Base-by-base conservation (phyloP, 2,329 filamentous ascomycete genomes). In the Hypomyces perniciosus region DNA sequence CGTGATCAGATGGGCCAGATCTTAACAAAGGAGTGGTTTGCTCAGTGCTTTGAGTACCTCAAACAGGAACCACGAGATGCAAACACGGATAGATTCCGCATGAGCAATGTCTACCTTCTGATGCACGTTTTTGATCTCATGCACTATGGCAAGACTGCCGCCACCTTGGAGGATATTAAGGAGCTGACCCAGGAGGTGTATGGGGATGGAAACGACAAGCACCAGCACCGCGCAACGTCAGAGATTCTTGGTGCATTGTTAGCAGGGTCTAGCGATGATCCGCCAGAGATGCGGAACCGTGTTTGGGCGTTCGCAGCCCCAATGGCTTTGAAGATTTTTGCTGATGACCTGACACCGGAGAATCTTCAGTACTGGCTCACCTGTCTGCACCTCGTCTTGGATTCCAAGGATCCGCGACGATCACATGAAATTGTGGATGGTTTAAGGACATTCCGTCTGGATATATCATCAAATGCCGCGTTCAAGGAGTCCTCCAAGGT, bases 401-500 rank as follows among this genome's bases (percentile, higher is more conserved):
- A 95, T 59, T 84, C 86, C 8, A 92, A 93, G 62, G 93, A 99
- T 68, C 92, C 93, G 9, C 83, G 95, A 41, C 83, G 92, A 56
- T 84, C 84, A 3, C 90, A 87, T 75, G 92, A 95, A 57, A 78
- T 99, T 56, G 81, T 96, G 34, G 86, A 93, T 56, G 86, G 83
- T 68, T 76, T 99, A 20, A 81, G 86, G 43, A 82, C 84, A 48
- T 97, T 97, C 79, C 81, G 90, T 30, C 77, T 99, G 8, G 93
- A 99, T 65, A 92, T 97, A 85, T 77, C 82, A 5, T 96, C 92
- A 0, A 96, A 97, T 64, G 93, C 95, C 4, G 93, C 93, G 0
- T 99, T 99, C 78, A 99, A 99, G 67, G 95, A 99, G 67, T 96
- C 92, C 50, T 95, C 92, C 29, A 96, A 97, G 72, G 89, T 99